Evolutionary conservation across 345 rosid species (phyloP).

Genomic region (Eutrema japonicum): DNA sequence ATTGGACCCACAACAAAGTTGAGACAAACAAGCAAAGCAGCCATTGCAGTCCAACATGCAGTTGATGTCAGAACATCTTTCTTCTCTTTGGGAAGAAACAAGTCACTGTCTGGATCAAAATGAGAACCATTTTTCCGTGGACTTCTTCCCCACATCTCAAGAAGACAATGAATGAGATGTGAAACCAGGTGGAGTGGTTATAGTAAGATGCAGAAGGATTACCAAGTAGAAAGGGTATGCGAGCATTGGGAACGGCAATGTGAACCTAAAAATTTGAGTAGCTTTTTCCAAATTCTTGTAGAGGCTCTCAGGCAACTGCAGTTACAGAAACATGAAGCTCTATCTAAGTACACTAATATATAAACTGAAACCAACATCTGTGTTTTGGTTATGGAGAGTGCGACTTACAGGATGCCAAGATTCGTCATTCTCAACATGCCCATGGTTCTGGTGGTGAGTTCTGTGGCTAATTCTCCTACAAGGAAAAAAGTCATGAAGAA

Average conservation of each 20-base stretch:
- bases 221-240: slow-evolving; percentile 95
- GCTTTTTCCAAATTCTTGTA: slow-evolving; percentile 56
- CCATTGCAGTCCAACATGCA: slow-evolving; percentile 73
- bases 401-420: slow-evolving; percentile 73
- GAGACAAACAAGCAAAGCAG: slow-evolving; percentile 53
- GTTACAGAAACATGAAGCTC: background rate
- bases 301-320: slow-evolving; percentile 73
- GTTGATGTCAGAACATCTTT: slow-evolving; percentile 75
- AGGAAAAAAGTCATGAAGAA: slow-evolving; percentile 14
- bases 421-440: slow-evolving; percentile 87
- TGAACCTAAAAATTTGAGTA: slow-evolving; percentile 58
- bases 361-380: background rate
- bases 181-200: slow-evolving; percentile 11
- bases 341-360: background rate
- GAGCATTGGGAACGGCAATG: slow-evolving; percentile 84
- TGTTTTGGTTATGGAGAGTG: slow-evolving; percentile 5
- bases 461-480: slow-evolving; percentile 93
- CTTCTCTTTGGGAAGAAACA: slow-evolving; percentile 73
- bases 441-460: slow-evolving; percentile 94
- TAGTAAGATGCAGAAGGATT: slow-evolving; percentile 34
- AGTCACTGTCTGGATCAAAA: slow-evolving; percentile 71
- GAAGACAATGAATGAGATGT: slow-evolving; percentile 53
- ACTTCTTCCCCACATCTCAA: slow-evolving; percentile 67
- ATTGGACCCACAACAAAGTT: slow-evolving; percentile 59
- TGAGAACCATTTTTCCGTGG: slow-evolving; percentile 93